Evolutionary conservation across 2,329 filamentous ascomycete species (phyloP).

Genomic region (Hypocrella siamensis): DNA sequence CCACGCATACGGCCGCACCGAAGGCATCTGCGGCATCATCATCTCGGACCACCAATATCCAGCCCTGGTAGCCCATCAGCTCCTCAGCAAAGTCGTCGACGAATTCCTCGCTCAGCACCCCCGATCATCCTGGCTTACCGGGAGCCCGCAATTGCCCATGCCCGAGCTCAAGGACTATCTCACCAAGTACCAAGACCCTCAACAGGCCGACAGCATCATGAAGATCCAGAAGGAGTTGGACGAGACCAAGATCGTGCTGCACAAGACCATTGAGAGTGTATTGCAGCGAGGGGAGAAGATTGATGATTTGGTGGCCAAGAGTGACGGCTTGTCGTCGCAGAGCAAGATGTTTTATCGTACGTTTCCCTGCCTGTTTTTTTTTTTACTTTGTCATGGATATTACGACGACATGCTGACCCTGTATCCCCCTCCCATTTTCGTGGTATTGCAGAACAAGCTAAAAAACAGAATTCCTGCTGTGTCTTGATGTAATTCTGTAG

Average conservation of each 20-base stretch:
- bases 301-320: conserved; percentile 85
- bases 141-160: conserved; percentile 40
- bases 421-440: no score
- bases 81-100: conserved; percentile 74
- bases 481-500: conserved; percentile 49
- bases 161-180: conserved; percentile 67
- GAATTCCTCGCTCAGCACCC: conserved; percentile 72
- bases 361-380: conserved; percentile 10
- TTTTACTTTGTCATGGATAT: not conserved
- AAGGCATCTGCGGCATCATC: conserved; percentile 62
- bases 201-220: conserved; percentile 80
- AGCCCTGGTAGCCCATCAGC: conserved; percentile 65
- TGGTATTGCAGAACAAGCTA: conserved; percentile 43
- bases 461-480: conserved; percentile 71
- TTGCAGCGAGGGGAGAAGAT: conserved; percentile 93
- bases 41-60: conserved; percentile 66
- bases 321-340: conserved; percentile 73
- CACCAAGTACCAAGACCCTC: conserved; percentile 65
- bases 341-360: conserved; percentile 96
- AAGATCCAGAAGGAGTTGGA: conserved; percentile 95
- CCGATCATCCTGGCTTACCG: conserved; percentile 46
- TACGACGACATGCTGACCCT: conserved; percentile 6
- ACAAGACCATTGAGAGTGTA: conserved; percentile 86
- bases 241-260: conserved; percentile 91
- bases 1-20: conserved; percentile 60